Conservation (phyloP, 805 yeast genomes). For the Schwanniomyces sp. region DNA sequence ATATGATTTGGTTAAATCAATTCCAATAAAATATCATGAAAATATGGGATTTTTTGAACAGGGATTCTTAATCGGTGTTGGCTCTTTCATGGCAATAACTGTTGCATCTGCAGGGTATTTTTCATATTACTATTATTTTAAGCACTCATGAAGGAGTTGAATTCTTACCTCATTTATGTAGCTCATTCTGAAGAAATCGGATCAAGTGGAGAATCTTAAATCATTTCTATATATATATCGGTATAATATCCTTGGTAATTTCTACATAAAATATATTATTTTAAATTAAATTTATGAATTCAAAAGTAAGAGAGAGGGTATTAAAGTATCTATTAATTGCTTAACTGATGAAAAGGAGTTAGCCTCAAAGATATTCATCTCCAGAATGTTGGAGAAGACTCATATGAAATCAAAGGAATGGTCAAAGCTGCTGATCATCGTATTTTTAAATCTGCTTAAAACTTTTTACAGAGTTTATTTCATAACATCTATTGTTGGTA, state of each 20-base stretch:
- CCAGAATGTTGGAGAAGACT: neutral
- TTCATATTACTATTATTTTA: neutral
- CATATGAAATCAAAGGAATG: neutral
- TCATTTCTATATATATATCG: too few relatives aligned
- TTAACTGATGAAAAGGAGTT: neutral
- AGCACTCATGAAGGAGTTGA: neutral
- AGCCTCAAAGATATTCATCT: neutral
- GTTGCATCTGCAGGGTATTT: neutral
- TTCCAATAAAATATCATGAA: neutral
- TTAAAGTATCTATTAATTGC: neutral
- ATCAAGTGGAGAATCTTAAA: neutral
- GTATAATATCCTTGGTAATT: too few relatives aligned
- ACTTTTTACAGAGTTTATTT: neutral
- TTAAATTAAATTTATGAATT: neutral
- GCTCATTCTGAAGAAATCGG: neutral
- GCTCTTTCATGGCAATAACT: neutral
- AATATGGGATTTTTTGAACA: conserved; percentile 1
- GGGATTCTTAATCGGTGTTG: neutral
- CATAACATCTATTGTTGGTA: neutral
- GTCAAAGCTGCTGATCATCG: neutral
- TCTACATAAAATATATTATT: too few relatives aligned
- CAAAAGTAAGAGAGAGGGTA: neutral
- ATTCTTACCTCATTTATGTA: neutral
- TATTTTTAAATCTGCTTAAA: neutral
- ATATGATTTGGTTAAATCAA: neutral